These are phyloP conservation scores for Stereum hirsutum DNA, from an alignment of 1,284 basidiomycete species.

Conservation along the genomic window DNA sequence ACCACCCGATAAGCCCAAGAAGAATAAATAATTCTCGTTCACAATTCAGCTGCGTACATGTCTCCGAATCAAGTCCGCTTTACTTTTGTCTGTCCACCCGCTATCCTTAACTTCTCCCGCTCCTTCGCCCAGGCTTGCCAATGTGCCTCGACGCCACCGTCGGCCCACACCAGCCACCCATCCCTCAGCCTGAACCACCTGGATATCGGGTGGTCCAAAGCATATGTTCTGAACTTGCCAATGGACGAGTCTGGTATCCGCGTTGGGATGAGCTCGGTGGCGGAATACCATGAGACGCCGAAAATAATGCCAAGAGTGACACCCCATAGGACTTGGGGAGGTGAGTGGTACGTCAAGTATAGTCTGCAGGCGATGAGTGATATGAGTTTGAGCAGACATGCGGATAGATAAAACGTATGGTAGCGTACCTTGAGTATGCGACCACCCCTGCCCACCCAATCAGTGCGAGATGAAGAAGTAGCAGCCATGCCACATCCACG, in stretches of 20 bases:
- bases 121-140: conserved; percentile 52
- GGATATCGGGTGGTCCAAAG: conserved; percentile 51
- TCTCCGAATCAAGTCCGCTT: conserved; percentile 1
- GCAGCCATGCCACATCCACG: conserved; percentile 41
- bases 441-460: conserved; percentile 50
- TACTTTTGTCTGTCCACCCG: conserved; percentile 3
- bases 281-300: conserved; percentile 47
- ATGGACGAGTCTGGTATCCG: conserved; percentile 41
- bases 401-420: background rate
- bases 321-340: conserved; percentile 68
- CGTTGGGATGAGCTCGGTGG: conserved; percentile 54
- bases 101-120: conserved; percentile 23
- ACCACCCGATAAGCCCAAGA: no score
- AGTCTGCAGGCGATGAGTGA: conserved; percentile 33
- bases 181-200: conserved; percentile 68
- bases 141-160: conserved; percentile 58
- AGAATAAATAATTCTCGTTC: no score
- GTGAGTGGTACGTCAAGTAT: conserved; percentile 67
- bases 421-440: conserved; percentile 66
- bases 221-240: conserved; percentile 35
- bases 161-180: conserved; percentile 72
- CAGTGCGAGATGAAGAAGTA: conserved; percentile 40
- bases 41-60: background rate
- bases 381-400: conserved; percentile 1
- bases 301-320: conserved; percentile 52